Evolutionary conservation across 2,329 filamentous ascomycete genomes (phyloP).

Genomic region (Calonectria pseudoturangicola): DNA sequence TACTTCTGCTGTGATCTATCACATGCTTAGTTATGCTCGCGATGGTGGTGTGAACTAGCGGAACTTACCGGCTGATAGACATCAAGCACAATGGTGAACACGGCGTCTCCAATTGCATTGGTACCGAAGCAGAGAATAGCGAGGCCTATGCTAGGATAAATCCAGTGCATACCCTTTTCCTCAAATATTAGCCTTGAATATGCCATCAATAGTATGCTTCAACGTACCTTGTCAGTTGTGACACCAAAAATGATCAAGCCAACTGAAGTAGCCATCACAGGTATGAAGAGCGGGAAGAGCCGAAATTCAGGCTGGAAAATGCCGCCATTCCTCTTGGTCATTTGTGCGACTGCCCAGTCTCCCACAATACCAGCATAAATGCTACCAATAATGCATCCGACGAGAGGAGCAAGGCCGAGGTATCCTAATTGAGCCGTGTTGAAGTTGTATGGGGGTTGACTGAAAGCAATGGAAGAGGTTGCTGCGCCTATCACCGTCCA

Average conservation of each 20-base stretch:
- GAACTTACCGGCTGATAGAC: background rate
- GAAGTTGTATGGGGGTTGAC: conserved; percentile 56
- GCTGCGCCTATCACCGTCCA: conserved; percentile 58
- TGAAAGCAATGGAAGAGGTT: conserved; percentile 58
- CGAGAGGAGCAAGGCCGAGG: conserved; percentile 51
- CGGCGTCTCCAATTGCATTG: background rate
- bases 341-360: conserved; percentile 59
- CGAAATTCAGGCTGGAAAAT: conserved; percentile 66
- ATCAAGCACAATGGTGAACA: conserved; percentile 7
- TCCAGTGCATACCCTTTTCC: conserved; percentile 16
- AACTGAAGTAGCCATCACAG: conserved; percentile 56
- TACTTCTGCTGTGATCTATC: background rate
- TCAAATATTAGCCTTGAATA: too few species aligned
- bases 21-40: too few species aligned
- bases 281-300: conserved; percentile 54
- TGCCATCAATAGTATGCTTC: background rate
- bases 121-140: background rate
- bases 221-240: conserved; percentile 56
- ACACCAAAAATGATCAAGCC: conserved; percentile 61
- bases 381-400: conserved; percentile 61
- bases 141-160: background rate
- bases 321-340: conserved; percentile 61
- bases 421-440: conserved; percentile 47
- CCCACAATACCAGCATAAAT: conserved; percentile 60
- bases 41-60: too few species aligned